Evolutionary conservation across 495 filamentous ascomycete species (phyloP).

Genomic region (Daldinia grandis): DNA sequence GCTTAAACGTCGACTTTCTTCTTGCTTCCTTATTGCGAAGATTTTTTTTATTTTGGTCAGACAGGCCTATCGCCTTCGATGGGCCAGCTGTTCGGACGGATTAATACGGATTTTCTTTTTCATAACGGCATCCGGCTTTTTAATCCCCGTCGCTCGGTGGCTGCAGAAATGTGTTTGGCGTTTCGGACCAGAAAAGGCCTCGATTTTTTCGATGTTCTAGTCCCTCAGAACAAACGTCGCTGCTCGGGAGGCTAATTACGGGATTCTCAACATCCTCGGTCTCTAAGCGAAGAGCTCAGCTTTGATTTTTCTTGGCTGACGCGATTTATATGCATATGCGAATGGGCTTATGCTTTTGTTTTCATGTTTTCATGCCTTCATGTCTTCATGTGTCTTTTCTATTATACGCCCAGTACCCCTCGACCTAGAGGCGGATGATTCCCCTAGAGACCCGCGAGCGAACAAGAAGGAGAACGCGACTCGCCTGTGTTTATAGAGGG

Average conservation of each 20-base stretch:
- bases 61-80: neutral
- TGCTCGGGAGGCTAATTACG: neutral
- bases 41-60: neutral
- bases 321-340: neutral
- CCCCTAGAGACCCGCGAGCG: neutral
- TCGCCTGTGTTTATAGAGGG: neutral
- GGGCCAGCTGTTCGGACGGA: neutral
- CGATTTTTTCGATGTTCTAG: neutral
- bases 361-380: neutral
- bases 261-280: neutral
- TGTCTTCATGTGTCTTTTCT: neutral
- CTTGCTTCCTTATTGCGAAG: neutral
- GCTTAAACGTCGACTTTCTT: conserved; percentile 11
- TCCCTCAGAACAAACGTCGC: neutral
- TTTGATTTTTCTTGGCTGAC: neutral
- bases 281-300: neutral
- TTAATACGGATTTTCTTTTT: neutral
- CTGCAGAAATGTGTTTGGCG: neutral
- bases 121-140: neutral
- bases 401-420: neutral
- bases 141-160: neutral
- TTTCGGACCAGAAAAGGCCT: neutral
- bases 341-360: neutral
- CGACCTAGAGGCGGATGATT: no score
- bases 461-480: neutral